A percentile compares a stretch with the other conserved stretches of the same genome.
Evolutionary conservation across 305 asterid genomes (phyloP).

Genomic region (Rubia occidens): DNA sequence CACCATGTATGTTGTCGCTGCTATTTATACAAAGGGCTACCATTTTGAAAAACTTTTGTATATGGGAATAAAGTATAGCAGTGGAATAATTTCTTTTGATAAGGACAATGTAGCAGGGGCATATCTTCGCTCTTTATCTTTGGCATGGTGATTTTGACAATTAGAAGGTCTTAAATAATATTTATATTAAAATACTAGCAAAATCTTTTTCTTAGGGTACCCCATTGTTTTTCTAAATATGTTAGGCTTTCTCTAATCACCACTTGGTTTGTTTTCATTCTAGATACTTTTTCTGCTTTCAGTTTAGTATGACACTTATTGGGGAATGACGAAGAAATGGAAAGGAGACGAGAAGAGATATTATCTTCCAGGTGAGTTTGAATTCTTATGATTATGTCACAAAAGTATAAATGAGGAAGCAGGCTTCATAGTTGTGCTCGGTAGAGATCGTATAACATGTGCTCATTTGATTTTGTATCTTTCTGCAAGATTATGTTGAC

Average conservation of each 20-base stretch:
- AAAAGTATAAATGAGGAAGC: background rate
- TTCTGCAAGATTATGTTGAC: background rate
- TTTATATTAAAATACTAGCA: background rate
- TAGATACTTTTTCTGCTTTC: constrained; percentile 24
- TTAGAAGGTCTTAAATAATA: no score
- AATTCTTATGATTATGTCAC: background rate
- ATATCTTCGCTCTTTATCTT: background rate
- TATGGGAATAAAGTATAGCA: constrained; percentile 3
- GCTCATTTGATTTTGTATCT: background rate
- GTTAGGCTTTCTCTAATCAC: background rate
- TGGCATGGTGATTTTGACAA: background rate
- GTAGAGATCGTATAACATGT: background rate
- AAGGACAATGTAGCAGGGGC: background rate
- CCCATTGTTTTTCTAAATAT: background rate
- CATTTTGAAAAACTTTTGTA: background rate
- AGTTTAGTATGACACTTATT: constrained; percentile 76
- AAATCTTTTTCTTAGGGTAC: background rate
- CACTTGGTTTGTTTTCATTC: constrained; percentile 11
- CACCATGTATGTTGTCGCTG: constrained; percentile 45
- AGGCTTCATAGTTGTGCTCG: background rate
- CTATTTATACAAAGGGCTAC: background rate
- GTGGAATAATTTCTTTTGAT: no score
- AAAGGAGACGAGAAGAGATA: constrained; percentile 80
- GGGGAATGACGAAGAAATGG: constrained; percentile 88
- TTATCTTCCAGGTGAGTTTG: constrained; percentile 64